Evolutionary conservation across 163 green algal species (phyloP).

Genomic region (Smithsoniella earleae): DNA sequence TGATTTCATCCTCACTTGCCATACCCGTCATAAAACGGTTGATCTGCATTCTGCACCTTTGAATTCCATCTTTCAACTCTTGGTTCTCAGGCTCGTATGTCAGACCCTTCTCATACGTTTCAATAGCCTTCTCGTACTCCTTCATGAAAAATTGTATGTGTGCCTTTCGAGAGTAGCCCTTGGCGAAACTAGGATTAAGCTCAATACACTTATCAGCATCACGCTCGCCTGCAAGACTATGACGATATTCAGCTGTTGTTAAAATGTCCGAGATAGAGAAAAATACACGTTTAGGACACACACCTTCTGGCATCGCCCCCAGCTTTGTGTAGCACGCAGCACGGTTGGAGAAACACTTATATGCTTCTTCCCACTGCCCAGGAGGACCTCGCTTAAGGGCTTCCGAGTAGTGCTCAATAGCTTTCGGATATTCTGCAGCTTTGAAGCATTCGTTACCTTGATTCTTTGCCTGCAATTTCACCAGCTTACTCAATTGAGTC

Average conservation of each 20-base stretch:
- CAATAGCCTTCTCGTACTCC: slow-evolving; percentile 73
- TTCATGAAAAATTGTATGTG: slow-evolving; percentile 95
- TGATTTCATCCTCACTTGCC: slow-evolving; percentile 76
- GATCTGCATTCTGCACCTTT: slow-evolving; percentile 62
- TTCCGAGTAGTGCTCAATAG: slow-evolving; percentile 89
- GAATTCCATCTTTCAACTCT: slow-evolving; percentile 86
- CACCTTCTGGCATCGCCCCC: slow-evolving; percentile 76
- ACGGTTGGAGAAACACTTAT: slow-evolving; percentile 94
- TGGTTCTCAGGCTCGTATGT: slow-evolving; percentile 76
- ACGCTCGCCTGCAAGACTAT: slow-evolving; percentile 33
- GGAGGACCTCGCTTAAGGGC: slow-evolving; percentile 62
- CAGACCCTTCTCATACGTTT: slow-evolving; percentile 85
- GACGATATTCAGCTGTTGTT: background rate
- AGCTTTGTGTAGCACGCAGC: slow-evolving; percentile 98
- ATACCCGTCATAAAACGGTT: slow-evolving; percentile 55
- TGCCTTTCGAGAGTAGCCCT: slow-evolving; percentile 97
- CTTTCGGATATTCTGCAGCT: slow-evolving; percentile 45
- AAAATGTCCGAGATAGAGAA: background rate
- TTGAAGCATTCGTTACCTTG: slow-evolving; percentile 85
- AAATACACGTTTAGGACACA: slow-evolving; percentile 37
- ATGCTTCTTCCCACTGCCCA: slow-evolving; percentile 47
- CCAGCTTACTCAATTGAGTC: slow-evolving; percentile 24
- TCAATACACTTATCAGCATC: slow-evolving; percentile 92
- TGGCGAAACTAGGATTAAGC: slow-evolving; percentile 80
- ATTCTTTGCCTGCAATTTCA: slow-evolving; percentile 38